Conservation (phyloP, 306 rosid species). For the Citrullus mucosospermus region DNA sequence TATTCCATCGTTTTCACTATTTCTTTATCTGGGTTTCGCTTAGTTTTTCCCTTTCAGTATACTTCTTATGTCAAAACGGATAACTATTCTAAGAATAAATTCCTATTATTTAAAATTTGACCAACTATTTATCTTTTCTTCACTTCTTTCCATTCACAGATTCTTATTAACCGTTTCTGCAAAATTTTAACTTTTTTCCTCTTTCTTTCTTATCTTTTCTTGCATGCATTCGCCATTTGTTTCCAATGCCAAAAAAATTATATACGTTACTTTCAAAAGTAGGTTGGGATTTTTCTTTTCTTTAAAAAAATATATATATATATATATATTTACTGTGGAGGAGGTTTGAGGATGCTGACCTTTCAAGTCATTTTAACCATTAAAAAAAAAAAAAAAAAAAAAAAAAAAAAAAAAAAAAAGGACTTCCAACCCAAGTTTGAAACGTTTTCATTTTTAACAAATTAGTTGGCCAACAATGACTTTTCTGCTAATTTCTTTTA, state of each 20-base stretch:
- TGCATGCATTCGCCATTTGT: slow-evolving; percentile 6
- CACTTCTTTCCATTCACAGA: too few species aligned
- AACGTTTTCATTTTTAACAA: background rate
- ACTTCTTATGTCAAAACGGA: too few species aligned
- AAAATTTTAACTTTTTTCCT: background rate
- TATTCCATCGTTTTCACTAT: background rate
- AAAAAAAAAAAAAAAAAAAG: background rate
- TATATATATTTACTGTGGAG: background rate
- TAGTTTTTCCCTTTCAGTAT: background rate
- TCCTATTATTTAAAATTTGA: background rate
- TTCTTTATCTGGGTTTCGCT: background rate
- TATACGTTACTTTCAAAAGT: background rate
- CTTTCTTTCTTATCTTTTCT: background rate
- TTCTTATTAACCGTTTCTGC: too few species aligned
- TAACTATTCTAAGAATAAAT: too few species aligned
- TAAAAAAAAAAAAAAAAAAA: background rate
- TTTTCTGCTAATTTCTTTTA: background rate
- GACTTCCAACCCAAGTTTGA: background rate
- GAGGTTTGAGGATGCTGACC: background rate
- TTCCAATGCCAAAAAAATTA: background rate
- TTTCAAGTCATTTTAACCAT: background rate
- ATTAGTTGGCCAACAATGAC: background rate
- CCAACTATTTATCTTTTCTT: background rate
- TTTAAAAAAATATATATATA: background rate
- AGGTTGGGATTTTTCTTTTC: background rate